Evolutionary conservation across 2,329 filamentous ascomycete genomes (phyloP), one percentile per base, ranked within the genome.

Genomic region (Neoarthrinium moseri): DNA sequence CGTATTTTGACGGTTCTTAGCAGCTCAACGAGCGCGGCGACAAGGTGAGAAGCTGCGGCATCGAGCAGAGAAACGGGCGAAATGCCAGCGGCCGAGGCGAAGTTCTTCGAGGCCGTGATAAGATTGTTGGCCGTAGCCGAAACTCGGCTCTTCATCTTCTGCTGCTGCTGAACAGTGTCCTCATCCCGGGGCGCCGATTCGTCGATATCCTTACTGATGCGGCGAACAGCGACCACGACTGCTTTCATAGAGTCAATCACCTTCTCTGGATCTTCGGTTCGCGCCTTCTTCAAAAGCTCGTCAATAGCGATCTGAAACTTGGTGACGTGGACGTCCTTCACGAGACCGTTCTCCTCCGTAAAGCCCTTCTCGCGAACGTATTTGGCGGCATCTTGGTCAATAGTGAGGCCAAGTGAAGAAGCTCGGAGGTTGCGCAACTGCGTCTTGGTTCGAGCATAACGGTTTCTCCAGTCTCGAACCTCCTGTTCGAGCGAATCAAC

Each of bases 221-320:
- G 82, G 48, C 91, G 85, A 42, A 96, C 89, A 53, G 84, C 84
- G 55, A 88, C 77, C 33, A 96, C 84, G 22, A 96, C 90, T 45
- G 80, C 73, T 66, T 95, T 96, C 84, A 96, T 92, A 56, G 86
- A 83, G 35, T 94, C 87, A 39, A 95, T 83, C 26, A 94, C 84
- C 53, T 81, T 80, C 36, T 86, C 80, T 1, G 90, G 83, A 43
- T 87, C 81, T n/a, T 87, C 81, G 26, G 77, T 77, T 40, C 91
- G 84, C 15, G 91, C 90, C 32, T 78, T 80, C 52, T 86, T 86
- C 27, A 99, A 75, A 30, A 97, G 77, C 58, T 97, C 92, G 61
- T 99, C 92, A 50, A 99, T 88, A 18, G 91, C 82, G 49, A 97
- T 86, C 66, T 99, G 94, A 72, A 96, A 97, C 60, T 89, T 91